Conservation (phyloP, 768 basidiomycete species). For the Scleroderma citrinum region DNA sequence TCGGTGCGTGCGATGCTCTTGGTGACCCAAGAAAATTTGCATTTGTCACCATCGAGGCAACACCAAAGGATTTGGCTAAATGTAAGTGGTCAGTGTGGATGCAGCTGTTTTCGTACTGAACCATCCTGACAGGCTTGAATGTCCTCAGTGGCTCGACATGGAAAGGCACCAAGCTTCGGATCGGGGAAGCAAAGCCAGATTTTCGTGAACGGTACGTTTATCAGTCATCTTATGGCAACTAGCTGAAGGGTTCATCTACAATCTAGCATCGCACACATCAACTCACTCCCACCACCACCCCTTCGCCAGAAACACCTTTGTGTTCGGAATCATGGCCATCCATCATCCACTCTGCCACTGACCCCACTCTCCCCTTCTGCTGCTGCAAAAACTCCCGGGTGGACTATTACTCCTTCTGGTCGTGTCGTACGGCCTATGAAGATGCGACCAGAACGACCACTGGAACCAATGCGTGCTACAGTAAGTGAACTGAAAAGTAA, state of each 20-base stretch:
- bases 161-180: conserved; percentile 81
- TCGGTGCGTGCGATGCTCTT: conserved; percentile 57
- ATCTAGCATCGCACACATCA: conserved; percentile 9
- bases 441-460: conserved; percentile 64
- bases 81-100: conserved; percentile 40
- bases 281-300: conserved; percentile 20
- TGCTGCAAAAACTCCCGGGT: conserved; percentile 51
- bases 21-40: conserved; percentile 68
- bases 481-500: conserved; percentile 4
- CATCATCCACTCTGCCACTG: conserved; percentile 59
- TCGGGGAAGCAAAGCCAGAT: conserved; percentile 81
- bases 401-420: conserved; percentile 65
- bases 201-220: conserved; percentile 50
- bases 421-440: conserved; percentile 60
- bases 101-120: background rate
- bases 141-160: conserved; percentile 75
- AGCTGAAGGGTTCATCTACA: conserved; percentile 6
- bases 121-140: conserved; percentile 51
- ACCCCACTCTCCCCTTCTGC: conserved; percentile 56
- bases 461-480: conserved; percentile 27
- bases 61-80: conserved; percentile 50
- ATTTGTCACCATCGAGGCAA: conserved; percentile 66
- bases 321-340: conserved; percentile 31
- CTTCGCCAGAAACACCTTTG: conserved; percentile 38
- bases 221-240: background rate